A percentile compares a stretch with the other conserved stretches of the same genome.
Evolutionary conservation across 441 rosid genomes (phyloP).

Genomic region (Erysimum pusillum): DNA sequence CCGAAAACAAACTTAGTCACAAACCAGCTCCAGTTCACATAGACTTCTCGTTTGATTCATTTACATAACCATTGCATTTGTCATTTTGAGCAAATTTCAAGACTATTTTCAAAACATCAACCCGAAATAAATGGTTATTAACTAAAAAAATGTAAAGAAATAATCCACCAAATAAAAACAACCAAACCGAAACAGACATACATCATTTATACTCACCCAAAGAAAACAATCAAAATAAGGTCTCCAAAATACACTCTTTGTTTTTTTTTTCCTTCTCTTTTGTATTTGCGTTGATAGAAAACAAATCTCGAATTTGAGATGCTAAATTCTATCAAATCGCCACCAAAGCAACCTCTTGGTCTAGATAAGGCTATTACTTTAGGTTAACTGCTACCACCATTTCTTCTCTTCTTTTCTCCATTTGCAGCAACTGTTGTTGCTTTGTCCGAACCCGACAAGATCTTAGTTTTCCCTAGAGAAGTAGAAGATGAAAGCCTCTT

Average conservation of each 20-base stretch:
- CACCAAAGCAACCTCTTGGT: conserved; percentile 27
- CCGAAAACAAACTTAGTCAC: too few species aligned
- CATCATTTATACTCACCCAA: conserved; percentile 18
- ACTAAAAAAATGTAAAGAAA: neutral
- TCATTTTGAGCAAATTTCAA: neutral
- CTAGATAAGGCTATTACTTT: conserved; percentile 26
- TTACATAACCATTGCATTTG: neutral
- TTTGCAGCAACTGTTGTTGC: conserved; percentile 25
- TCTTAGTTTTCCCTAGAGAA: conserved; percentile 31
- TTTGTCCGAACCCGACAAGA: conserved; percentile 25
- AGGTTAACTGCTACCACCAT: conserved; percentile 31
- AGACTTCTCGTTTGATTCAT: neutral
- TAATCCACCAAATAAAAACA: neutral
- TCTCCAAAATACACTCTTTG: conserved; percentile 17
- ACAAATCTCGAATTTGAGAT: conserved; percentile 22
- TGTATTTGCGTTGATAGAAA: conserved; percentile 22
- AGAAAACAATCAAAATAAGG: conserved; percentile 14
- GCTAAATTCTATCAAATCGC: conserved; percentile 22
- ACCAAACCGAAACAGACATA: conserved; percentile 6
- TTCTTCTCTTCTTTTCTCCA: conserved; percentile 45
- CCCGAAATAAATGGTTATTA: neutral
- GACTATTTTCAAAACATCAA: neutral
- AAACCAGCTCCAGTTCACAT: neutral
- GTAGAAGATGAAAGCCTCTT: conserved; percentile 44
- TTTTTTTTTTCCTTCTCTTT: neutral